Percentiles rank a stretch among this genome's conserved stretches.
Evolutionary conservation across 2,329 filamentous ascomycete species (phyloP).

Genomic region (Dothistroma septosporum): DNA sequence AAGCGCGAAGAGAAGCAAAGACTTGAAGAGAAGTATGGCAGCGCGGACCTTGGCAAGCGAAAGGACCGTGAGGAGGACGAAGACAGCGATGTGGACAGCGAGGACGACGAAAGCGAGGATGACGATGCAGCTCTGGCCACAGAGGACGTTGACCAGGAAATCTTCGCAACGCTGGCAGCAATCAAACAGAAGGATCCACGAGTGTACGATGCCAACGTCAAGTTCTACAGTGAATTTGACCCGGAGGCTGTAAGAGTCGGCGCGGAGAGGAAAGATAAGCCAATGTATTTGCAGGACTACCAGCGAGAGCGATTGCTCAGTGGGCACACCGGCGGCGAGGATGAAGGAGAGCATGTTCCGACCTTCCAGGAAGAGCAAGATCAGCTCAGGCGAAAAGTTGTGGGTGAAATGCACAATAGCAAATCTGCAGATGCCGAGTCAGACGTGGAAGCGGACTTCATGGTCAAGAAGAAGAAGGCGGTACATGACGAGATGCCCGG

Average conservation of each 20-base stretch:
- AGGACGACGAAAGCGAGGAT: conserved; percentile 75
- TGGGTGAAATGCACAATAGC: conserved; percentile 73
- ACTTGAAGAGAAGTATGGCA: conserved; percentile 80
- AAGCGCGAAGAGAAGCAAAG: conserved; percentile 82
- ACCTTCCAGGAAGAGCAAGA: conserved; percentile 90
- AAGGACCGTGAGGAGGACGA: conserved; percentile 46
- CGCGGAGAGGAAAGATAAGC: conserved; percentile 63
- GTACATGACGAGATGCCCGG: conserved; percentile 27
- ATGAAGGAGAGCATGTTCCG: conserved; percentile 55
- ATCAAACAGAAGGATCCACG: conserved; percentile 87
- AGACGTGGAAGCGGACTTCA: conserved; percentile 63
- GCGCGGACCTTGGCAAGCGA: conserved; percentile 28
- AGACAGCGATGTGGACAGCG: conserved; percentile 56
- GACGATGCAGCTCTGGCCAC: conserved; percentile 85
- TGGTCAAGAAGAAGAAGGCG: conserved; percentile 64
- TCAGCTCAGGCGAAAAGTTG: conserved; percentile 69
- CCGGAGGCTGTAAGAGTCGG: conserved; percentile 42
- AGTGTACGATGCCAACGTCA: conserved; percentile 75
- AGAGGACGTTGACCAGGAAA: conserved; percentile 77
- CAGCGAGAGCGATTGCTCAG: conserved; percentile 84
- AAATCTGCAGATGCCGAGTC: conserved; percentile 44
- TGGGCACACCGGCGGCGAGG: conserved; percentile 59
- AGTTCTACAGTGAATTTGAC: conserved; percentile 69
- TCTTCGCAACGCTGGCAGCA: conserved; percentile 79
- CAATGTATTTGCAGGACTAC: conserved; percentile 83